Evolutionary conservation across 495 filamentous ascomycete species (phyloP), one percentile per base, ranked within the genome.

Genomic region (Xylaria nigripes): DNA sequence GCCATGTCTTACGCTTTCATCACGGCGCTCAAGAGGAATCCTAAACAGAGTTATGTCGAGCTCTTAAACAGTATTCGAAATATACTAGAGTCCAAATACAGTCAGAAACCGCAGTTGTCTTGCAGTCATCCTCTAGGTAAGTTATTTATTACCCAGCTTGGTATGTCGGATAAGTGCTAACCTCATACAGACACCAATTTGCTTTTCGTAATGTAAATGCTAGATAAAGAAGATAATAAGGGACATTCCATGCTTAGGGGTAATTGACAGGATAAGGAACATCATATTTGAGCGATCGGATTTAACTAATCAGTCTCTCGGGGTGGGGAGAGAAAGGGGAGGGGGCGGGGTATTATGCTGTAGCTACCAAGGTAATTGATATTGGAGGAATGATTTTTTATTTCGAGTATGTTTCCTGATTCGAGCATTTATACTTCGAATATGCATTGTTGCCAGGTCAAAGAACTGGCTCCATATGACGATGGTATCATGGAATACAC

Each of bases 1-100:
- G 93, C 93, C 62, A 96, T 98, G 93, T 95, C 89, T 0, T 94
- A 84, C 76, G 93, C 93, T 9, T 98, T 98, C 70, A 90, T 97
- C 70, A 79, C 76, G 19, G 86, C 90, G 38, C 74, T 97, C 53
- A 90, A 86, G 75, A 87, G 90, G 76, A 92, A 97, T 61, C 90
- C 92, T 0, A 84, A 96, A 63, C 93, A 96, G 78, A 95, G 89
- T 74, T 97, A 97, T 64, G 84, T 96, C 48, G 83, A 95, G 72
- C 69, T 98, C 55, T 78, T 98, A 55, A 96, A 94, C 74, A 94
- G 82, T 66, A 95, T 98, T 62, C 86, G 93, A 41, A 90, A 95
- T 27, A 85, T 95, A 61, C 75, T 98, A 38, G 71, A 86, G 59
- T 76, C 76, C 38, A 94, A 95, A 68, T 97, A 97, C 68, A 79